Evolutionary conservation across 257 asterid species (phyloP), one percentile per base, ranked within the genome.

Genomic region (Handroanthus guayacan): DNA sequence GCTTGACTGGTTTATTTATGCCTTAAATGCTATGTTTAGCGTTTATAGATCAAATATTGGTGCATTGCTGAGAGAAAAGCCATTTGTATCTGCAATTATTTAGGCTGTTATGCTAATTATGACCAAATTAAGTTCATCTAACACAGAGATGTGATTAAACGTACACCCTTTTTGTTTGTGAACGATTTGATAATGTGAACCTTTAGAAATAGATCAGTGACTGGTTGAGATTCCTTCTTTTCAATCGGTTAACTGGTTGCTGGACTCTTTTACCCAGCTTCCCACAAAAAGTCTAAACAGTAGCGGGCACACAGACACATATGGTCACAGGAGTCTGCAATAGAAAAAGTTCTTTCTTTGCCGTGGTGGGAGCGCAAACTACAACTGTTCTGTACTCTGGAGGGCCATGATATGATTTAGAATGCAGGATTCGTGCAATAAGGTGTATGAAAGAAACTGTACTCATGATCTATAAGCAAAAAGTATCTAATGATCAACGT

Each of bases 1-100:
- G 16, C 60, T 73, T 44, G 65, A 64, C 81, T 80, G 62, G 72
- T 66, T 81, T 71, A 52, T 18, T 48, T 57, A 58, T 58, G 48
- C 47, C 82, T 75, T 36, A 8, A 37, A 20, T 63, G 57, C 55
- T 52, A 36, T 48, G 31, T 70, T 51, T 31, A 63, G 8, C 20
- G 37, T 61, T 45, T 70, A 3, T 69, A 57, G 75, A 48, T 66
- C 57, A 39, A 38, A 34, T 64, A 45, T 50, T 20, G 73, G 25
- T 71, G 43, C 16, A 69, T 69, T 70, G 58, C 72, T 62, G 44
- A 38, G 37, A 60, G 57, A 20, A 64, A 80, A 73, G 9, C 38
- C 17, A 63, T 37, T 78, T 36, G 38, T 66, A 11, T 54, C 57
- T 68, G 17, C 14, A 14, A 63, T 77, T 17, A 9, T 57, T 73